A percentile compares a stretch with the other conserved stretches of the same genome.
Evolutionary conservation across 1,284 basidiomycete genomes (phyloP).

Genomic region (Agaricales sp.): DNA sequence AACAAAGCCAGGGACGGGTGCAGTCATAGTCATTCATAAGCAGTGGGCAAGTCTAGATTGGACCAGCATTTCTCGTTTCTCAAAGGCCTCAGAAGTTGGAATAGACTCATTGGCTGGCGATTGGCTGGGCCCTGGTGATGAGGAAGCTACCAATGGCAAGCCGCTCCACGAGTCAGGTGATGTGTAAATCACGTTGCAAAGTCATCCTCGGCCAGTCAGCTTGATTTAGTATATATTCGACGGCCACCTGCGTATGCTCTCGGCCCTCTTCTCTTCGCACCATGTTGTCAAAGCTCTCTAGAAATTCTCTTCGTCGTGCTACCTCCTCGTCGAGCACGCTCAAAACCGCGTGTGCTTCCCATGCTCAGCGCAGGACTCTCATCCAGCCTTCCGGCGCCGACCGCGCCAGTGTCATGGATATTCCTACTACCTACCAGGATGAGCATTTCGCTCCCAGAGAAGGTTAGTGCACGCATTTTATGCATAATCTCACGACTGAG

Average conservation of each 20-base stretch:
- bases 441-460: slow-evolving; percentile 66
- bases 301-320: background rate
- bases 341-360: background rate
- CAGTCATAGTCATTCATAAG: no score
- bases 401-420: slow-evolving; percentile 69
- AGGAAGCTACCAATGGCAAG: no score
- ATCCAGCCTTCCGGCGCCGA: slow-evolving; percentile 66
- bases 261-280: background rate
- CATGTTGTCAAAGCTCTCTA: background rate
- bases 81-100: background rate
- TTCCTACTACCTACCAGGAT: slow-evolving; percentile 62
- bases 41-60: no score
- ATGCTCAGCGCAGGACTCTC: background rate
- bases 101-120: no score
- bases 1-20: no score
- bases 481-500: background rate
- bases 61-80: no score
- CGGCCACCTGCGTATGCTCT: background rate
- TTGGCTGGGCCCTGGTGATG: background rate
- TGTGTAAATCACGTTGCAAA: no score
- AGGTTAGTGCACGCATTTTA: slow-evolving; percentile 32
- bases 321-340: background rate
- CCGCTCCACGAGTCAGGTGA: no score
- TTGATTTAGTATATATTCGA: background rate
- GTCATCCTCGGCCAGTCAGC: background rate